Evolutionary conservation across 2,329 filamentous ascomycete genomes (phyloP), one percentile per base, ranked within the genome.

Genomic region (Westerdykella aurantiaca): DNA sequence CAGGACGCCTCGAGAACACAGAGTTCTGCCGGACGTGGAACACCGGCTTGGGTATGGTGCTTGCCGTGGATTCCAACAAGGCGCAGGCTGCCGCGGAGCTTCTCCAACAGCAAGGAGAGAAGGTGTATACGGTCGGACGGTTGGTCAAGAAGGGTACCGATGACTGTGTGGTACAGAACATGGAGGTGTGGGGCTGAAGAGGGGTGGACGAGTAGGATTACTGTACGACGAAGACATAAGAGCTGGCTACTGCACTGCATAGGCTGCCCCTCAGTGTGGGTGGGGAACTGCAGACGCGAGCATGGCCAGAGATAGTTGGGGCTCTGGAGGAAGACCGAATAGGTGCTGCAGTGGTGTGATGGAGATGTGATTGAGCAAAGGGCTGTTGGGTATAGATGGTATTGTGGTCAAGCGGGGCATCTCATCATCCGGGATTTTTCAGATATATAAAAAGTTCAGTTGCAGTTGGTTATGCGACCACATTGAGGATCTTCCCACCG

Each of bases 1-100:
- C 72, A 10, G 80, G 80, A n/a, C 85, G 85, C 48, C 82, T 97
- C 25, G 79, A 77, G 42, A 76, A 83, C 1, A 63, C 73, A 9
- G 93, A 98, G 72, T 94, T 97, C 79, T 88, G 85, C 41, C 78
- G 89, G 45, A 93, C 89, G 2, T 97, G 95, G 78, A 98, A 98
- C 73, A 89, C 85, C 6, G 93, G 93, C 40, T 73, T 98, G 37
- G 93, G 93, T 38, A 97, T 98, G 90, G 86, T 96, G 5, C 75
- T 90, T 23, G 88, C 89, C 5, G 88, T 96, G 2, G 79, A 78
- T 22, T 72, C 78, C 44, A 76, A 72, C 29, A 78, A 85, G 53
- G 86, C 76, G 1, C 75, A 79, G 5, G 72, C 75, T 31, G 82
- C 87, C 2, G 73, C 73, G 16, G 68, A 73, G 41, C 71, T 79